phyloP scores from a whole-genome alignment of 2,329 filamentous ascomycete species.

The Xylariaceae sp. region DNA sequence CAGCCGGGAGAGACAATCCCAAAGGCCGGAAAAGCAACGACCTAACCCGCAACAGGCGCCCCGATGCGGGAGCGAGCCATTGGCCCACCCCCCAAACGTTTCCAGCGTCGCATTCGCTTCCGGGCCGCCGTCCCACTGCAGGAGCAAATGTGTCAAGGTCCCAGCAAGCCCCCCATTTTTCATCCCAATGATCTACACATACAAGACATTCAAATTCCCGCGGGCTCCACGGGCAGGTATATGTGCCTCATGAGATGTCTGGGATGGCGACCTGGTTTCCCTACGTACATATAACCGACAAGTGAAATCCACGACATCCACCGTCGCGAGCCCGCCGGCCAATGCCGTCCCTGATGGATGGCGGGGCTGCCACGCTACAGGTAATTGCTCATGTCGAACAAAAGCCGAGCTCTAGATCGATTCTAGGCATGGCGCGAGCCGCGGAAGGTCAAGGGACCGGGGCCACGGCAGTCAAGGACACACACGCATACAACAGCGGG shows the following conservation, averaged over 20 bases:
- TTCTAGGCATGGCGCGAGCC: neutral
- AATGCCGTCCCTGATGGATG: neutral
- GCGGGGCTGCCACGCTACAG: neutral
- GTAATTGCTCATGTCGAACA: neutral
- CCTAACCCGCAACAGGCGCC: constrained; percentile 19
- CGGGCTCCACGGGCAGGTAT: constrained; percentile 17
- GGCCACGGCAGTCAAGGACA: neutral
- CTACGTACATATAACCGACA: neutral
- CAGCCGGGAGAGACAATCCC: constrained; percentile 1
- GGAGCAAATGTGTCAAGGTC: neutral
- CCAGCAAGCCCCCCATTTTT: constrained; percentile 6
- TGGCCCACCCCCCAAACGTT: constrained; percentile 12
- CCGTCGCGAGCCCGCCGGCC: neutral
- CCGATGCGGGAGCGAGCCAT: constrained; percentile 1
- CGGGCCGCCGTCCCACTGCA: constrained; percentile 20
- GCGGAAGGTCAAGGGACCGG: neutral
- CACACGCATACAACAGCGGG: neutral
- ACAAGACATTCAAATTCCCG: constrained; percentile 10
- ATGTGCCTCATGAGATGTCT: constrained; percentile 4
- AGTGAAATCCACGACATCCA: neutral
- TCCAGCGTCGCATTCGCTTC: constrained; percentile 20
- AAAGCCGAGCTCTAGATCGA: neutral
- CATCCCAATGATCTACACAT: constrained; percentile 14
- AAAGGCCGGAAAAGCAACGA: constrained; percentile 14
- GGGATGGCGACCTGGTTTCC: constrained; percentile 12